Base-by-base conservation (phyloP, 139 green algal genomes). In the Limnomonas spitsbergensis region DNA sequence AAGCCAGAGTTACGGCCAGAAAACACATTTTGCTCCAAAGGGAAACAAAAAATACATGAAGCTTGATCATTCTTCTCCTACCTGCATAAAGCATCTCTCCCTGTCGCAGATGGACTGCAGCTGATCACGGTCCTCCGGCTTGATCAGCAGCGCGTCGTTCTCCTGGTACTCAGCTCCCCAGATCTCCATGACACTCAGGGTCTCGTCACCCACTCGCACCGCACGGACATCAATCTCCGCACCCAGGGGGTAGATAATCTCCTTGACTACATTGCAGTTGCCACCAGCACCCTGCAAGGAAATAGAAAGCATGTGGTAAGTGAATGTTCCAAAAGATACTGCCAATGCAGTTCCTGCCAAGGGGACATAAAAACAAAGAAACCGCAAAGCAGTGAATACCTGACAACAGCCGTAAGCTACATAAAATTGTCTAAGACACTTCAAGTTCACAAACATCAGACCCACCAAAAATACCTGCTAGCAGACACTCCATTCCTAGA, bases 141-240 rank as follows among this genome's bases (percentile, higher is more conserved):
- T 89, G 79, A 98, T 95, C 14, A 98, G 90, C 88, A 98, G 84
- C 78, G 81, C 91, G 89, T 98, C 94, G 78, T 99, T 98, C 88
- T 99, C 96, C 89, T 99, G 96, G 87, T 99, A 99, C 91, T 99
- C 96, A 1, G 96, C 96, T 32, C 96, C 96, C 96, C 96, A 99
- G 81, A 99, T 99, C 89, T 99, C 96, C 82, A 99, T 88, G 79
- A 99, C 95, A n/a, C 76, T 91, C 92, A 99, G 93, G 1, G 96
- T 99, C 74, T 93, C 86, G 78, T 99, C 96, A 53, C 96, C 96
- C 35, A 89, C 79, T 78, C 86, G 90, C 47, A 96, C 89, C 35
- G 86, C 86, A 38, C 94, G 92, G 56, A 99, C 91, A 84, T 99
- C 93, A 54, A 99, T 97, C 80, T 96, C 76, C 0, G 90, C 96